These are phyloP conservation scores for Yarrowia galli DNA, from an alignment of 1,139 yeast genomes.

Conservation along the genomic window DNA sequence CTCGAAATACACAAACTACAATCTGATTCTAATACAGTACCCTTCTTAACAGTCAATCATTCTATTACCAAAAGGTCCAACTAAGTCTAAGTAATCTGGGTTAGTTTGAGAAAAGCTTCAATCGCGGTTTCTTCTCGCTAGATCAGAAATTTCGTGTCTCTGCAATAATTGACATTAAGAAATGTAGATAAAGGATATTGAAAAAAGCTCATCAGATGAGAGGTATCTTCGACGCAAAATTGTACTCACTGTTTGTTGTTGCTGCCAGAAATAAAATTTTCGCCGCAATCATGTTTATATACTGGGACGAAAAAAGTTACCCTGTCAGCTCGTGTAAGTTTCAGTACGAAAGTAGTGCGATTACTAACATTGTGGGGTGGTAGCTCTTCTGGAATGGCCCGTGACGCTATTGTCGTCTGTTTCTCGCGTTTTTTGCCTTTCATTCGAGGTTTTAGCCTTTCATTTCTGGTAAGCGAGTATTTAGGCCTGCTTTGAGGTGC, in stretches of 20 bases:
- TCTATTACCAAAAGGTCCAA: neutral
- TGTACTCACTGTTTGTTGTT: constrained; percentile 15
- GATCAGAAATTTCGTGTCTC: constrained; percentile 35
- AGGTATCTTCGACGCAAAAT: neutral
- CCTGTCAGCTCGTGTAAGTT: constrained; percentile 14
- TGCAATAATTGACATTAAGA: constrained; percentile 35
- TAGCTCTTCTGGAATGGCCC: no score
- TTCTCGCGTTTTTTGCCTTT: no score
- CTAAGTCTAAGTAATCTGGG: neutral
- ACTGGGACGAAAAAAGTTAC: neutral
- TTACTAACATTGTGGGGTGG: no score
- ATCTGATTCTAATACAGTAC: no score
- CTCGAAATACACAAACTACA: no score
- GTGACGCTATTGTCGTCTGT: no score
- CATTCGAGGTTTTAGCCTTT: neutral
- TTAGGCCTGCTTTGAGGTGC: neutral
- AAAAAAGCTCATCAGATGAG: constrained; percentile 23
- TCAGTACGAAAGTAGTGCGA: neutral
- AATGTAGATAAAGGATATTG: constrained; percentile 35
- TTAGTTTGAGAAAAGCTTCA: neutral
- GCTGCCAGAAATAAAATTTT: constrained; percentile 9
- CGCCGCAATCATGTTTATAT: neutral
- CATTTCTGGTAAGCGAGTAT: constrained; percentile 18
- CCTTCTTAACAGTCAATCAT: no score
- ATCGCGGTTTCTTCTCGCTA: neutral